These are phyloP conservation scores for Maudiozyma humilis DNA, from an alignment of 1,139 yeast genomes.

Conservation along the genomic window DNA sequence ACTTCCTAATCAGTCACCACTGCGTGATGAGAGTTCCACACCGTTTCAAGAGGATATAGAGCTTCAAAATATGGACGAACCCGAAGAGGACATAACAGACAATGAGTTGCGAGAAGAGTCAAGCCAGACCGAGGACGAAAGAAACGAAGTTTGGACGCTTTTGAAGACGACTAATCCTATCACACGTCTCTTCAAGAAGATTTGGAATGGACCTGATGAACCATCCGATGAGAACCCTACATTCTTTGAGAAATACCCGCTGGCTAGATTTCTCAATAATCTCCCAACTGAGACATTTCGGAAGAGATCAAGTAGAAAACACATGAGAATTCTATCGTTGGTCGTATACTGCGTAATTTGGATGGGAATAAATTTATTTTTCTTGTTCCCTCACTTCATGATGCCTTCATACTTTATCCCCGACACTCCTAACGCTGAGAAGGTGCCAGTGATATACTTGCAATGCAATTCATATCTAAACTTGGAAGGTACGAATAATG, in stretches of 20 bases:
- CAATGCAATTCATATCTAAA: slow-evolving; percentile 41
- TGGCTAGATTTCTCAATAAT: slow-evolving; percentile 33
- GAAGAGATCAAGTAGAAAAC: slow-evolving; percentile 26
- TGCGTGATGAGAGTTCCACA: background rate
- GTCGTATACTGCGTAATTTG: slow-evolving; percentile 34
- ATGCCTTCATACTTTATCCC: slow-evolving; percentile 23
- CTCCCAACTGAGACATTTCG: slow-evolving; percentile 37
- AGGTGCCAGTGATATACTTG: slow-evolving; percentile 30
- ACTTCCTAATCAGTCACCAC: too few relatives aligned
- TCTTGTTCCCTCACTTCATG: slow-evolving; percentile 26
- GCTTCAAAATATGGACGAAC: background rate
- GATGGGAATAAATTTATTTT: slow-evolving; percentile 17
- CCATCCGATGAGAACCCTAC: slow-evolving; percentile 45
- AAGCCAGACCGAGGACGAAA: background rate
- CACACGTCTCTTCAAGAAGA: slow-evolving; percentile 14
- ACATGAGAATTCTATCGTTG: slow-evolving; percentile 32
- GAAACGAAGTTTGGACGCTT: slow-evolving; percentile 35
- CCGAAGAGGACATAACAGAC: background rate
- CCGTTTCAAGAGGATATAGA: background rate
- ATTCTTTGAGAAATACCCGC: slow-evolving; percentile 10
- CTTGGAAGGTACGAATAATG: slow-evolving; percentile 70
- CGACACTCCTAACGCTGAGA: slow-evolving; percentile 13
- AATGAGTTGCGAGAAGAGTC: background rate
- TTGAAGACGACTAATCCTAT: slow-evolving; percentile 34
- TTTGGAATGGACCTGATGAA: slow-evolving; percentile 48